phyloP scores from a whole-genome alignment of 257 asterid genomes.

The Catharanthus roseus region DNA sequence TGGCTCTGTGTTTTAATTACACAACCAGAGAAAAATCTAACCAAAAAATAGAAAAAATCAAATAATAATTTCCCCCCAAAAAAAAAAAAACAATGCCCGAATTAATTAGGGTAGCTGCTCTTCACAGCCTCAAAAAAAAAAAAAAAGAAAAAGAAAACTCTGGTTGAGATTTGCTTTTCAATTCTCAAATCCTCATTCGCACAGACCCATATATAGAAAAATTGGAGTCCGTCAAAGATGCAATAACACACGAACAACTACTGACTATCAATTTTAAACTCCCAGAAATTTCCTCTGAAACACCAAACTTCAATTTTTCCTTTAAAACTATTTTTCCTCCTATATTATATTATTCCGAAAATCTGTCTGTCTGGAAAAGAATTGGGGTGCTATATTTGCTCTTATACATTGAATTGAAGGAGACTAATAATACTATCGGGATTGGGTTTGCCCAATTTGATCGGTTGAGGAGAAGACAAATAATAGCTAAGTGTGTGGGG shows the following conservation, averaged over 20 bases:
- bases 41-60: not conserved
- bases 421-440: too few species aligned
- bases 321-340: too few species aligned
- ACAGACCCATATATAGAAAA: not conserved
- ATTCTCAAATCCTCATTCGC: not conserved
- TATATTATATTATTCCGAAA: too few species aligned
- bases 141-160: not conserved
- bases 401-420: too few species aligned
- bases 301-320: not conserved
- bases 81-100: not conserved
- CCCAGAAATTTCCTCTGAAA: not conserved
- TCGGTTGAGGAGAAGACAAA: too few species aligned
- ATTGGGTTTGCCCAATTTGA: too few species aligned
- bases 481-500: not conserved
- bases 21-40: not conserved
- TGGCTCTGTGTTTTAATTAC: conserved; percentile 33
- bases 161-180: not conserved
- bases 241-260: not conserved
- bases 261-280: too few species aligned
- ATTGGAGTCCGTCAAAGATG: conserved; percentile 1
- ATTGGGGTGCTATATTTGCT: too few species aligned
- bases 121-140: not conserved
- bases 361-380: too few species aligned
- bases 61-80: not conserved
- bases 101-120: not conserved